Percentiles rank a stretch among this genome's conserved stretches.
These are phyloP conservation scores for Neoarthrinium moseri DNA, from an alignment of 2,329 filamentous ascomycete genomes.

Conservation along the genomic window DNA sequence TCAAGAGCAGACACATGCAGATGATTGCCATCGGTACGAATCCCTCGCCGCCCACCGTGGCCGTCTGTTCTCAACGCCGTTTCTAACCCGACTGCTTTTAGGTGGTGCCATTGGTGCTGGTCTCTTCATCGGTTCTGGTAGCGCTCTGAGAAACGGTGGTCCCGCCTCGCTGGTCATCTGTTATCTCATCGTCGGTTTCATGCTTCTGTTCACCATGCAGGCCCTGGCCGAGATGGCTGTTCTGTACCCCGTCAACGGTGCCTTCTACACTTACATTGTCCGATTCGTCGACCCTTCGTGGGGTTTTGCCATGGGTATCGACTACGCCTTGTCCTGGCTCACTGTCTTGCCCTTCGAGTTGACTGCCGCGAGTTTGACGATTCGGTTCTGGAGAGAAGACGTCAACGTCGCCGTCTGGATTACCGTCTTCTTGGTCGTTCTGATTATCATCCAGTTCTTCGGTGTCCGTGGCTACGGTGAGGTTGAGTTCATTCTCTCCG, in stretches of 20 bases:
- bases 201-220: constrained; percentile 58
- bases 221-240: constrained; percentile 61
- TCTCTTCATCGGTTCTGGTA: constrained; percentile 68
- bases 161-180: constrained; percentile 49
- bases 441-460: constrained; percentile 53
- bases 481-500: constrained; percentile 57
- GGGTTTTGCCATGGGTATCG: constrained; percentile 55
- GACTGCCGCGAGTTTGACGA: constrained; percentile 52
- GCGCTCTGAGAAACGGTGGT: constrained; percentile 59
- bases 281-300: constrained; percentile 61
- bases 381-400: constrained; percentile 50
- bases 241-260: constrained; percentile 59
- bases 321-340: constrained; percentile 49
- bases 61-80: neutral
- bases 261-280: constrained; percentile 60
- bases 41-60: neutral
- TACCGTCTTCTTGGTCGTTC: constrained; percentile 50
- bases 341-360: constrained; percentile 53
- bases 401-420: constrained; percentile 56
- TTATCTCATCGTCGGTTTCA: constrained; percentile 55
- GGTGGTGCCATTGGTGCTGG: constrained; percentile 51
- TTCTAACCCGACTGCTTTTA: constrained; percentile 13
- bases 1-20: constrained; percentile 41
- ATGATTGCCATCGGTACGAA: constrained; percentile 44
- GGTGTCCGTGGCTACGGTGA: constrained; percentile 58